These are phyloP conservation scores for Anastatica hierochuntica DNA, from an alignment of 345 rosid genomes.

Conservation along the genomic window DNA sequence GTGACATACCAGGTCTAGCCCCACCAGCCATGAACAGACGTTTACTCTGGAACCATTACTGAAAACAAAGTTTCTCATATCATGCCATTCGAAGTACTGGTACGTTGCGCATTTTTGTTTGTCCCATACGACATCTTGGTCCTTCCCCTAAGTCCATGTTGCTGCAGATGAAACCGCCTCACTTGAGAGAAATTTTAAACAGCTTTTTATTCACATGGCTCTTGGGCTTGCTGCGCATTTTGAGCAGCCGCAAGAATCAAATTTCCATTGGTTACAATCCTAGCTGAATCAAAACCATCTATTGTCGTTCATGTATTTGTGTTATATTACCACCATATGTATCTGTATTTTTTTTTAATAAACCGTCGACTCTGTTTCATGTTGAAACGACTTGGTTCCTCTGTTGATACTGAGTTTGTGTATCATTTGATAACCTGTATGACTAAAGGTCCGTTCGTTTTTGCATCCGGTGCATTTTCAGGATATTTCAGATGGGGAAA, in stretches of 20 bases:
- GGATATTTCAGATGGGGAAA: too few species aligned
- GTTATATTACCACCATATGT: conserved; percentile 22
- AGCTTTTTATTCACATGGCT: conserved; percentile 14
- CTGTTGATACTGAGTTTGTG: background rate
- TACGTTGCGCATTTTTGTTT: background rate
- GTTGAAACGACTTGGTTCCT: background rate
- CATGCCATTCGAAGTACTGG: conserved; percentile 13
- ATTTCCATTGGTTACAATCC: conserved; percentile 3
- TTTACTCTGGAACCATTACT: conserved; percentile 55
- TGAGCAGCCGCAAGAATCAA: conserved; percentile 10
- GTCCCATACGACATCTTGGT: conserved; percentile 13
- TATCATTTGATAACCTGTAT: background rate
- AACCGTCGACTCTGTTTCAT: conserved; percentile 1
- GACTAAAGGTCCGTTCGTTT: too few species aligned
- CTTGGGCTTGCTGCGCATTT: conserved; percentile 9
- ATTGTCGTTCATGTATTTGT: conserved; percentile 17
- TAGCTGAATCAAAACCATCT: conserved; percentile 14
- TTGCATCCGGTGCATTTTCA: too few species aligned
- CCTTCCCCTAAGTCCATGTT: conserved; percentile 8
- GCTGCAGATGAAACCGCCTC: conserved; percentile 17
- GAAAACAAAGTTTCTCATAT: background rate
- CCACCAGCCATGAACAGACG: conserved; percentile 78
- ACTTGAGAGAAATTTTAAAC: background rate
- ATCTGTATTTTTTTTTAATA: conserved; percentile 3
- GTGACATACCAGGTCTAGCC: conserved; percentile 81